These are phyloP conservation scores for Lablab purpureus DNA, from an alignment of 306 rosid genomes.

Conservation along the genomic window DNA sequence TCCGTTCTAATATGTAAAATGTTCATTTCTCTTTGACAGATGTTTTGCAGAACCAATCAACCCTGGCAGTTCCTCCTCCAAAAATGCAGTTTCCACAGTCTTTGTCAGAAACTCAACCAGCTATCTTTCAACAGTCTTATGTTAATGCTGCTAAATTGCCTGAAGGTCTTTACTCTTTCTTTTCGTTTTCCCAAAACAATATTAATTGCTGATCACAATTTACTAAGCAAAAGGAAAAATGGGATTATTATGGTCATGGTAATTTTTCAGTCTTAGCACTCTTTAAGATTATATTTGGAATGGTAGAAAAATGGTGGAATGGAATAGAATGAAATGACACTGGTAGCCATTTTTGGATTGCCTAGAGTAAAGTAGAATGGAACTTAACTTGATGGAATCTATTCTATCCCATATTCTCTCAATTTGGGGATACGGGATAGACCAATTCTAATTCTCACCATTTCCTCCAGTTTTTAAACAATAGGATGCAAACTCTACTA, in stretches of 20 bases:
- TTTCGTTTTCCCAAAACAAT: conserved; percentile 13
- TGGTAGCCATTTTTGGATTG: conserved; percentile 2
- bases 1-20: conserved; percentile 38
- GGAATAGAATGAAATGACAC: not conserved
- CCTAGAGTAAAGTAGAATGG: conserved; percentile 4
- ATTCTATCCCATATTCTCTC: not conserved
- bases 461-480: not conserved
- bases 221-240: not conserved
- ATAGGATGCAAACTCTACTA: not conserved
- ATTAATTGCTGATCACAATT: not conserved
- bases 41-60: conserved; percentile 51
- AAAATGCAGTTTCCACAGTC: conserved; percentile 49
- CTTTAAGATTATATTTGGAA: not conserved
- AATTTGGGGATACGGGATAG: not conserved
- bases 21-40: conserved; percentile 55
- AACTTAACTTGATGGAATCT: not conserved
- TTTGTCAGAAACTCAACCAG: conserved; percentile 46
- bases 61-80: conserved; percentile 48
- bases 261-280: not conserved
- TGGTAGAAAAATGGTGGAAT: conserved; percentile 25
- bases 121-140: conserved; percentile 51
- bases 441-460: not conserved
- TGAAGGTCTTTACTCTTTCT: conserved; percentile 61
- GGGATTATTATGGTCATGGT: not conserved
- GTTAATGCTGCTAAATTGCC: conserved; percentile 52